Conservation (phyloP, 345 rosid genomes). For the Pugionium dolabratum region DNA sequence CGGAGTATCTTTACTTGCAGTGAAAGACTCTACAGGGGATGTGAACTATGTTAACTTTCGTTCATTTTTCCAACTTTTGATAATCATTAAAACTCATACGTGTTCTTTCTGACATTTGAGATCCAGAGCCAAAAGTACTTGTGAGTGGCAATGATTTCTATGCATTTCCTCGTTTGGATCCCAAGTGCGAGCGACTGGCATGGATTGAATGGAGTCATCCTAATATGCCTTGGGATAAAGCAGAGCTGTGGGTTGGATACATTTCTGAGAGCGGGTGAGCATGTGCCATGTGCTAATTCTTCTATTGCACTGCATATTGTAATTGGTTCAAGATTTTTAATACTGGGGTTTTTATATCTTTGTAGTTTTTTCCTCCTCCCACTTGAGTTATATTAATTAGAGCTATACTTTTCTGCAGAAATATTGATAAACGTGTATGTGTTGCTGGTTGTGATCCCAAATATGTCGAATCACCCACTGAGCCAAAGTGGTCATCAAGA, state of each 20-base stretch:
- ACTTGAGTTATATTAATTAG: slow-evolving; percentile 1
- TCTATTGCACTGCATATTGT: not conserved
- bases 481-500: slow-evolving; percentile 89
- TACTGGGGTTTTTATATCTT: slow-evolving; percentile 5
- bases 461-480: slow-evolving; percentile 82
- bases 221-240: slow-evolving; percentile 94
- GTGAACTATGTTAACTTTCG: not conserved
- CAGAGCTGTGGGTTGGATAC: slow-evolving; percentile 94
- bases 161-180: slow-evolving; percentile 90
- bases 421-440: slow-evolving; percentile 58
- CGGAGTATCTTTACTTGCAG: not conserved
- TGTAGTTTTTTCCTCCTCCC: not conserved
- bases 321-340: not conserved
- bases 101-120: not conserved
- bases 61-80: not conserved
- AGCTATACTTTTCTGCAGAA: slow-evolving; percentile 49
- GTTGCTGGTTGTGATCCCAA: slow-evolving; percentile 78
- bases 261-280: slow-evolving; percentile 76
- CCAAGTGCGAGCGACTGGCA: slow-evolving; percentile 66
- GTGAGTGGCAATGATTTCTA: slow-evolving; percentile 84
- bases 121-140: slow-evolving; percentile 72
- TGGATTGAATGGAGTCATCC: slow-evolving; percentile 97
- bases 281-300: not conserved
- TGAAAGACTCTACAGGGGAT: not conserved
- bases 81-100: not conserved